Percentiles rank a stretch among this genome's conserved stretches.
phyloP scores from a whole-genome alignment of 1,284 basidiomycete species.

The Ustilago nuda region DNA sequence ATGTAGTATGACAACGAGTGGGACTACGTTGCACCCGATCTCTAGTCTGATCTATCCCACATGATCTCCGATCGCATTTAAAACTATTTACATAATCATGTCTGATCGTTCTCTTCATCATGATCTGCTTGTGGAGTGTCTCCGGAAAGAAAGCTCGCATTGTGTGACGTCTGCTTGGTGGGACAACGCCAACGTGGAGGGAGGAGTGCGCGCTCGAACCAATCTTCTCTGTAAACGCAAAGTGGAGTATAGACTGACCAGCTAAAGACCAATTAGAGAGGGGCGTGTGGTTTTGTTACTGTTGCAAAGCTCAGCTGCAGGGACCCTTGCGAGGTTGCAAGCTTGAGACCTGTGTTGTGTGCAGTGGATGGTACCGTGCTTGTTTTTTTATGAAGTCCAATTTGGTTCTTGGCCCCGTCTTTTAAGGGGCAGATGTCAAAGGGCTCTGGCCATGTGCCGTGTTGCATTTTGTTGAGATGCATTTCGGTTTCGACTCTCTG shows the following conservation, averaged over 20 bases:
- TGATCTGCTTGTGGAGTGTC: background rate
- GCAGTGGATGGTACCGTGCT: background rate
- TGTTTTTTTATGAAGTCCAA: background rate
- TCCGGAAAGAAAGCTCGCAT: background rate
- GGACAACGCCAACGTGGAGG: background rate
- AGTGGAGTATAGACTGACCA: conserved; percentile 3
- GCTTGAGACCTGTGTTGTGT: conserved; percentile 7
- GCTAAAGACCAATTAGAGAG: background rate
- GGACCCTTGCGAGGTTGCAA: conserved; percentile 4
- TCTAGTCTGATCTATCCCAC: too few species aligned
- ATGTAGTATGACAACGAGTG: too few species aligned
- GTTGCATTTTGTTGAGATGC: conserved; percentile 21
- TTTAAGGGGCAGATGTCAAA: background rate
- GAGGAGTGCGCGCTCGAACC: background rate
- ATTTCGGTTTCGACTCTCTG: background rate
- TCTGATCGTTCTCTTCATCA: too few species aligned
- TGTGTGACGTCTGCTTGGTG: conserved; percentile 4
- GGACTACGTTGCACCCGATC: too few species aligned
- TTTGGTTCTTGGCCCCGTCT: conserved; percentile 6
- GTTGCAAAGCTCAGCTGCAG: conserved; percentile 6
- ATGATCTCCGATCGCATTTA: too few species aligned
- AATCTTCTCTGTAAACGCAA: background rate
- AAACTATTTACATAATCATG: too few species aligned
- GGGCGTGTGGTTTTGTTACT: background rate
- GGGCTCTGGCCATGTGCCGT: background rate